Conservation (phyloP, 208 protist genomes). For the Tritrichomonas musculus region DNA sequence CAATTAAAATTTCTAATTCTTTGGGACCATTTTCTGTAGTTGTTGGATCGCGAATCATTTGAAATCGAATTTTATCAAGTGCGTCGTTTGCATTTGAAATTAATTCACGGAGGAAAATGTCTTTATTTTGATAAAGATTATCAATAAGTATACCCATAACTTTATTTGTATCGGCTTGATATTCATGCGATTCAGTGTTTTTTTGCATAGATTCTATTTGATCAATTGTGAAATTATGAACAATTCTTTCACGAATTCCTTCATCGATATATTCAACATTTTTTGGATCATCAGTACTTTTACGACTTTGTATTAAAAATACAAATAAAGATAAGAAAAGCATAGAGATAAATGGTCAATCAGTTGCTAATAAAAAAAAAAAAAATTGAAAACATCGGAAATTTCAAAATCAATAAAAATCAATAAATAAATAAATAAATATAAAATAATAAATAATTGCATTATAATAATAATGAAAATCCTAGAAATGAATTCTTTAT, state of each 20-base stretch:
- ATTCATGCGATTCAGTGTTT: slow-evolving; percentile 40
- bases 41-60: neutral
- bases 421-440: too few species aligned
- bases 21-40: neutral
- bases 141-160: slow-evolving; percentile 97
- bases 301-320: too few species aligned
- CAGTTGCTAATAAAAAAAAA: too few species aligned
- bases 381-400: too few species aligned
- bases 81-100: slow-evolving; percentile 99
- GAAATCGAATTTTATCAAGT: slow-evolving; percentile 88
- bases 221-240: neutral
- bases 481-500: too few species aligned
- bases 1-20: slow-evolving; percentile 47
- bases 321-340: too few species aligned
- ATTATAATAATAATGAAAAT: too few species aligned
- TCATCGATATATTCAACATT: slow-evolving; percentile 9
- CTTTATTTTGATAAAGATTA: slow-evolving; percentile 97
- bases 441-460: too few species aligned
- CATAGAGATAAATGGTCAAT: too few species aligned
- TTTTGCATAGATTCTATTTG: neutral
- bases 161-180: slow-evolving; percentile 71
- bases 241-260: neutral
- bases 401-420: too few species aligned
- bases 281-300: too few species aligned
- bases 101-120: slow-evolving; percentile 98